Evolutionary conservation across 2,329 filamentous ascomycete genomes (phyloP).

Genomic region (Cytospora schulzeri): DNA sequence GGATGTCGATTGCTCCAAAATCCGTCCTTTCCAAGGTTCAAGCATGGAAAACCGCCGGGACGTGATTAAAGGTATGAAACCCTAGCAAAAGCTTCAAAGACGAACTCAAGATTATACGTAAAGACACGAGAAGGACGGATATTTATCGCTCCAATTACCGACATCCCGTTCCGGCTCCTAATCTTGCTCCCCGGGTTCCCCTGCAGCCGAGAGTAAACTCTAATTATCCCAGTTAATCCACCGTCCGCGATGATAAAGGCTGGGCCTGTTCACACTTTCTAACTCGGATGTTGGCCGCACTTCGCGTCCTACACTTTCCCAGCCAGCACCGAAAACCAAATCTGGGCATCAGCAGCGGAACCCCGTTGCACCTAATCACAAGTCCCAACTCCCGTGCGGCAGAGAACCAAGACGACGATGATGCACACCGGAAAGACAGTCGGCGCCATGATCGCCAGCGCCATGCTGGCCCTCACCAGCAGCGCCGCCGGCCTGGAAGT

Average conservation of each 20-base stretch:
- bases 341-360: neutral
- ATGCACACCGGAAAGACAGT: slow-evolving; percentile 5
- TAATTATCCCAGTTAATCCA: too few species aligned
- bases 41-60: too few species aligned
- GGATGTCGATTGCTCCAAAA: too few species aligned
- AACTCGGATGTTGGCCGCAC: neutral
- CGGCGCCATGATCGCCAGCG: slow-evolving; percentile 13
- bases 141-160: too few species aligned
- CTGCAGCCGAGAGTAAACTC: neutral
- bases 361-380: neutral
- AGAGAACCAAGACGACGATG: neutral
- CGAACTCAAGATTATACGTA: too few species aligned
- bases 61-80: too few species aligned
- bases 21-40: too few species aligned
- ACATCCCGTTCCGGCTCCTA: neutral
- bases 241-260: too few species aligned
- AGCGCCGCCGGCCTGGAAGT: slow-evolving; percentile 16
- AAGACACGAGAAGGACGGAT: too few species aligned
- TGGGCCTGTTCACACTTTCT: too few species aligned
- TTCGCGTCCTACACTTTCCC: neutral
- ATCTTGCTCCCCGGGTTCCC: neutral
- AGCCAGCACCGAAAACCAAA: neutral
- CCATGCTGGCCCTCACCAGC: slow-evolving; percentile 12
- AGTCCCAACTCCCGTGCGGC: neutral
- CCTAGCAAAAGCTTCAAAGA: too few species aligned